These are phyloP conservation scores for Cyberlindnera lachancei DNA, from an alignment of 805 yeast species.

Conservation along the genomic window DNA sequence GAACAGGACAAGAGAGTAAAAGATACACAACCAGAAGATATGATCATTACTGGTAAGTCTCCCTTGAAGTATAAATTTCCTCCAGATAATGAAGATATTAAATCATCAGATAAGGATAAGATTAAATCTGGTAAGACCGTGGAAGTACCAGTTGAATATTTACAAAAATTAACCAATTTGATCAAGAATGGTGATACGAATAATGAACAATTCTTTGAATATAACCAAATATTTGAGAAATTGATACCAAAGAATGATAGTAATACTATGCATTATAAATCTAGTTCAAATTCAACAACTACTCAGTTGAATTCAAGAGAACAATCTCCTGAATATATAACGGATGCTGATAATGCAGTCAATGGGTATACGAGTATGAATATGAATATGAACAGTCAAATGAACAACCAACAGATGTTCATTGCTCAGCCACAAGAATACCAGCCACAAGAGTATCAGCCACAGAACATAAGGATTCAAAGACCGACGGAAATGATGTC, in stretches of 20 bases:
- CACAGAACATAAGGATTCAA: too few relatives aligned
- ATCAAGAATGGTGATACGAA: conserved; percentile 18
- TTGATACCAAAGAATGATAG: conserved; percentile 7
- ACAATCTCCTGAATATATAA: too few relatives aligned
- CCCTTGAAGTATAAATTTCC: conserved; percentile 56
- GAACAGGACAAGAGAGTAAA: conserved; percentile 4
- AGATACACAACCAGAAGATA: conserved; percentile 26
- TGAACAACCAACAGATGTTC: too few relatives aligned
- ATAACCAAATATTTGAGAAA: conserved; percentile 14
- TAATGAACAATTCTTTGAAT: conserved; percentile 15
- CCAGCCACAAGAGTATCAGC: too few relatives aligned
- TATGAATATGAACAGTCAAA: too few relatives aligned
- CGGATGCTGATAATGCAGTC: too few relatives aligned
- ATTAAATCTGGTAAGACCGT: conserved; percentile 10
- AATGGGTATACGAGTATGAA: too few relatives aligned
- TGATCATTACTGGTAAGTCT: conserved; percentile 36
- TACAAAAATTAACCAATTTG: conserved; percentile 18
- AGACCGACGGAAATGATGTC: too few relatives aligned
- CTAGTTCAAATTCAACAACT: neutral
- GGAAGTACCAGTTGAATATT: conserved; percentile 21
- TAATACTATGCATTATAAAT: too few relatives aligned
- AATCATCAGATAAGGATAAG: neutral
- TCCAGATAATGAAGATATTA: conserved; percentile 17
- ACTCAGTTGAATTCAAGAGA: neutral
- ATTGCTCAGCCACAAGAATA: too few relatives aligned